phyloP scores from a whole-genome alignment of 495 filamentous ascomycete genomes.

The Chaetomium fimeti region DNA sequence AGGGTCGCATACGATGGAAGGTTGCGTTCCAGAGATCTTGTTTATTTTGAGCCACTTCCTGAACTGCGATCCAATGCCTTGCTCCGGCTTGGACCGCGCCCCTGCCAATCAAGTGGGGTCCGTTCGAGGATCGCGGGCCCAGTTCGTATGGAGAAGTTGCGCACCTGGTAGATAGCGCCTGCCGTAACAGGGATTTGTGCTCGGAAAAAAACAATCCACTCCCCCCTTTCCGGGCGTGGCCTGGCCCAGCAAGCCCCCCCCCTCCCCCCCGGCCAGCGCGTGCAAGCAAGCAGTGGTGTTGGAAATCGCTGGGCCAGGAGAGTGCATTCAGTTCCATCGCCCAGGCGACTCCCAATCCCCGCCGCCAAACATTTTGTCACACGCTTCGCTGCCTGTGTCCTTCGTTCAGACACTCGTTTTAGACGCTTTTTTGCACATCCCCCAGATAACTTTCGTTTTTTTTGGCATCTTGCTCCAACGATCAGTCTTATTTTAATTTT shows the following conservation, averaged over 20 bases:
- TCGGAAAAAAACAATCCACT: conserved; percentile 29
- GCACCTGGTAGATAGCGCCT: conserved; percentile 18
- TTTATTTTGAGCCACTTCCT: conserved; percentile 35
- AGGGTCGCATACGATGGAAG: not conserved
- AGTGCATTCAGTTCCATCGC: conserved; percentile 13
- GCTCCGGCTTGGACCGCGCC: conserved; percentile 24
- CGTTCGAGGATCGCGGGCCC: conserved; percentile 1
- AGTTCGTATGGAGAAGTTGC: conserved; percentile 34
- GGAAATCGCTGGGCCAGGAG: conserved; percentile 21
- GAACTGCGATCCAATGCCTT: conserved; percentile 22
- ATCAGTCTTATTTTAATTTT: conserved; percentile 14
- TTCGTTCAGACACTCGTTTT: conserved; percentile 37
- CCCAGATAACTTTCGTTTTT: conserved; percentile 31
- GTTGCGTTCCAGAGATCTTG: conserved; percentile 33
- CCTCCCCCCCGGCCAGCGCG: conserved; percentile 21
- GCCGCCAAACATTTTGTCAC: conserved; percentile 18
- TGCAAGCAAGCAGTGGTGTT: conserved; percentile 21
- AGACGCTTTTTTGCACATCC: conserved; percentile 32
- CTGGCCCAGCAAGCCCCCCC: conserved; percentile 17
- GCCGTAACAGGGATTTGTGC: conserved; percentile 29
- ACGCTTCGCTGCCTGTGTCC: conserved; percentile 15
- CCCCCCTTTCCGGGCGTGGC: conserved; percentile 26
- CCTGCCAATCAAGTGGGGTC: conserved; percentile 29
- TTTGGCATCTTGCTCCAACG: conserved; percentile 19
- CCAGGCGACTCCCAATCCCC: conserved; percentile 18